Base-by-base conservation (phyloP, 2,329 filamentous ascomycete genomes). In the Albifimbria verrucaria region DNA sequence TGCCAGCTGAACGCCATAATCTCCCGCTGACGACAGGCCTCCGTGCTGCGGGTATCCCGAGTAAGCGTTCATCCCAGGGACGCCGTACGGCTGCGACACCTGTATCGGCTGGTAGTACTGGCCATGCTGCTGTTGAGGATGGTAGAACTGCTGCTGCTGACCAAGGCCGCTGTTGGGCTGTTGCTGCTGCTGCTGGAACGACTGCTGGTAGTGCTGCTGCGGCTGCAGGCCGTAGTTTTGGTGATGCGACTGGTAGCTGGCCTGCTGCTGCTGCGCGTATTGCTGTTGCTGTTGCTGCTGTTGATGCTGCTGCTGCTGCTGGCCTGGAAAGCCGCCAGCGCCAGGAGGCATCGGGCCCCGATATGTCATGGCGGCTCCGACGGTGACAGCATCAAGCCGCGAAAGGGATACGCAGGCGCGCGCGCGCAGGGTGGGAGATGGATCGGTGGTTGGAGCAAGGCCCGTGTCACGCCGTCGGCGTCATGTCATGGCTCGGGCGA, bases 311-410 rank as follows among this genome's bases (percentile, higher is more conserved):
- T 64, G 60, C 53, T 55, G 55, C 25, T 64, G 66, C 60, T 74
- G 72, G 64, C 65, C 69, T 56, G 67, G 63, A 62, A 65, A 75
- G 57, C 64, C 65, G 65, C 71, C 70, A 61, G 71, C 70, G 18
- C 12, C 32, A 57, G 70, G 65, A 62, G 72, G 71, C 67, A 72
- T 65, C 57, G 65, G 67, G 64, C 67, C 68, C 59, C 67, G 66
- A 63, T 65, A 70, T 57, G 64, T 66, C 64, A 72, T 52, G 28
- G 36, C 45, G 36, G 23, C 9, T 20, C 36, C 24, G 47, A 32
- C 10, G 50, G 11, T 15, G 26, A 42, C 7, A 25, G 21, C 11
- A 49, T 51, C 46, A 48, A 26, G 26, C 20, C 42, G 32, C 15
- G 32, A 7, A 12, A n/a, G 15, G 12, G 5, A 12, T 17, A 39